phyloP scores from a whole-genome alignment of 805 yeast species.

The Kodamaea sagamina region DNA sequence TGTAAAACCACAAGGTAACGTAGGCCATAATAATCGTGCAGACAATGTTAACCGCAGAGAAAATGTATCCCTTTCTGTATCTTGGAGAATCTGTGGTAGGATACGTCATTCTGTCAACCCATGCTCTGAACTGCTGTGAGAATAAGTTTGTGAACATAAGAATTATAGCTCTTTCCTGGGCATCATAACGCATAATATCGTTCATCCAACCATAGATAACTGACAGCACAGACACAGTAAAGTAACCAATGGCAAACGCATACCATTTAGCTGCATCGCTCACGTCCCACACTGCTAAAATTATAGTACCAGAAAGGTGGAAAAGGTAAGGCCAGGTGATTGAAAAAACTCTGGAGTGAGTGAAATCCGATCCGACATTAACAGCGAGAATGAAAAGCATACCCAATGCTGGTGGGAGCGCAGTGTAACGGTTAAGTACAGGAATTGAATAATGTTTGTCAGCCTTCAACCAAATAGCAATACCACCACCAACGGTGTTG shows the following conservation, averaged over 20 bases:
- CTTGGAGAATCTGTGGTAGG: slow-evolving; percentile 26
- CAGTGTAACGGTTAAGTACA: slow-evolving; percentile 50
- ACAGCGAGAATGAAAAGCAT: slow-evolving; percentile 47
- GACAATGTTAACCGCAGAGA: slow-evolving; percentile 20
- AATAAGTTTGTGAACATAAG: slow-evolving; percentile 24
- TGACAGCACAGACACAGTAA: slow-evolving; percentile 25
- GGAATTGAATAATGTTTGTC: slow-evolving; percentile 39
- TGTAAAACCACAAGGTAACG: slow-evolving; percentile 24
- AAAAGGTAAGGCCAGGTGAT: slow-evolving; percentile 21
- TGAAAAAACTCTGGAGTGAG: slow-evolving; percentile 18
- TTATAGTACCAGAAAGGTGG: slow-evolving; percentile 23
- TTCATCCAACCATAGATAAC: slow-evolving; percentile 27
- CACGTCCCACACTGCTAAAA: slow-evolving; percentile 26
- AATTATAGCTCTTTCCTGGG: slow-evolving; percentile 24
- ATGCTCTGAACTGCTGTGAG: slow-evolving; percentile 25
- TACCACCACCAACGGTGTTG: slow-evolving; percentile 5
- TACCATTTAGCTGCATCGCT: slow-evolving; percentile 28
- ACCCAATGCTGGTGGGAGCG: slow-evolving; percentile 63
- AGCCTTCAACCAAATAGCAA: slow-evolving; percentile 14
- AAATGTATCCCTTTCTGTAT: slow-evolving; percentile 24
- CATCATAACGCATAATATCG: slow-evolving; percentile 24
- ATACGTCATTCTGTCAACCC: slow-evolving; percentile 24
- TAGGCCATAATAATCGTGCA: slow-evolving; percentile 22
- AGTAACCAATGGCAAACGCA: slow-evolving; percentile 26
- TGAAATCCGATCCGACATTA: slow-evolving; percentile 52